A percentile compares a stretch with the other conserved stretches of the same genome.
Conservation (phyloP, 306 rosid species). For the Dalbergia cochinchinensis region DNA sequence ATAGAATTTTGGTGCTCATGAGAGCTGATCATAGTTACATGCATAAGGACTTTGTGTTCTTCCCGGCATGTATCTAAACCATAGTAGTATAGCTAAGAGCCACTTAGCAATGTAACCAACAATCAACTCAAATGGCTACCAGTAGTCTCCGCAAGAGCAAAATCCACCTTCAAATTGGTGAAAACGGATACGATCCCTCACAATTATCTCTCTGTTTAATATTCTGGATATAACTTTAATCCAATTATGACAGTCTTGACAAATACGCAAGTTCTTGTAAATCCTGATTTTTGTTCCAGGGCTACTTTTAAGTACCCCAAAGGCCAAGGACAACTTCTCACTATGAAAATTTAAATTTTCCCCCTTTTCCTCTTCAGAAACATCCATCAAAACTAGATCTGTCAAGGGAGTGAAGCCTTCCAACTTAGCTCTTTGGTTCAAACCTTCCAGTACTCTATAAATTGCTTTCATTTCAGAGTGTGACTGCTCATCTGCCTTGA, state of each 20-base stretch:
- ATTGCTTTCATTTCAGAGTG: constrained; percentile 66
- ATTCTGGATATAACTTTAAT: constrained; percentile 60
- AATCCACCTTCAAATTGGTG: constrained; percentile 73
- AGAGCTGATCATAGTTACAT: constrained; percentile 12
- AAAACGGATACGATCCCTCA: constrained; percentile 81
- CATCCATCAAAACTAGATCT: constrained; percentile 81
- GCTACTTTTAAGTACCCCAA: constrained; percentile 67
- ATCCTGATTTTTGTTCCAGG: constrained; percentile 72
- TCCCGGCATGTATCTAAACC: background rate
- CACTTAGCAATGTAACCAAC: constrained; percentile 38
- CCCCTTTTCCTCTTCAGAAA: constrained; percentile 82
- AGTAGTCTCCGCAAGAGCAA: constrained; percentile 78
- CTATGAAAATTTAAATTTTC: constrained; percentile 64
- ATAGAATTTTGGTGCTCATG: constrained; percentile 27
- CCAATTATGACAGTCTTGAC: constrained; percentile 70
- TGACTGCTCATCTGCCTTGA: constrained; percentile 68
- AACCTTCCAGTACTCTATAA: constrained; percentile 64
- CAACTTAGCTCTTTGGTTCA: constrained; percentile 56
- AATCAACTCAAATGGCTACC: constrained; percentile 56
- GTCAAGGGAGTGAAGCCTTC: constrained; percentile 70
- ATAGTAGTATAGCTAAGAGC: background rate
- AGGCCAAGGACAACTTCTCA: constrained; percentile 80
- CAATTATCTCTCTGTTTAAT: constrained; percentile 63
- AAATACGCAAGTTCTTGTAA: constrained; percentile 65
- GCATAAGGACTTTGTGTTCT: constrained; percentile 17